Evolutionary conservation across 2,329 filamentous ascomycete genomes (phyloP).

Genomic region (Xylariales sp.): DNA sequence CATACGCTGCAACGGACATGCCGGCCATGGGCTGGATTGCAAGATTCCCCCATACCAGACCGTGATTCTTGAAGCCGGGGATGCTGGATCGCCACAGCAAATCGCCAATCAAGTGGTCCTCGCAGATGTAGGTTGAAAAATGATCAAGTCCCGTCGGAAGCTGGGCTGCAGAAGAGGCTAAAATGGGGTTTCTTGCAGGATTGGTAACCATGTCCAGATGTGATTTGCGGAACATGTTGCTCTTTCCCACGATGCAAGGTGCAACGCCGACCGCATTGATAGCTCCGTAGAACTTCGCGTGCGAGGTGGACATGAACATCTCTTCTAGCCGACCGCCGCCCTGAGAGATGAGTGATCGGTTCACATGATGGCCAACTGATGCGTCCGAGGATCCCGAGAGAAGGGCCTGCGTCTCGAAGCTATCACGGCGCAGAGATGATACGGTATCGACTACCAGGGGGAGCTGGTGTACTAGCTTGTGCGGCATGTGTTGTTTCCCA

Average conservation of each 20-base stretch:
- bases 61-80: conserved; percentile 70
- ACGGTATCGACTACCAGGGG: conserved; percentile 81
- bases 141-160: conserved; percentile 72
- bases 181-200: conserved; percentile 38
- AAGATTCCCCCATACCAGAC: conserved; percentile 76
- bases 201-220: conserved; percentile 74
- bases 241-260: conserved; percentile 93
- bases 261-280: conserved; percentile 92
- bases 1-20: conserved; percentile 74
- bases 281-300: conserved; percentile 96
- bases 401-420: conserved; percentile 24
- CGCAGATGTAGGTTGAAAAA: conserved; percentile 95
- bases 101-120: conserved; percentile 94
- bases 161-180: conserved; percentile 32
- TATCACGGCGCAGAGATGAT: conserved; percentile 21
- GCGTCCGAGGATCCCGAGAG: conserved; percentile 29
- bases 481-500: conserved; percentile 48
- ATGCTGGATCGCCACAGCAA: conserved; percentile 73
- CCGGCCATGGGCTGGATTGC: conserved; percentile 84
- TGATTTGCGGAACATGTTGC: conserved; percentile 94
- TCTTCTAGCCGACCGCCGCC: conserved; percentile 87
- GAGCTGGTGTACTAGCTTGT: conserved; percentile 93
- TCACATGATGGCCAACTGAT: conserved; percentile 24
- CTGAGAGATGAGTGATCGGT: conserved; percentile 25
- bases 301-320: conserved; percentile 86